A percentile compares a stretch with the other conserved stretches of the same genome.
Evolutionary conservation across 164 flowering plant genomes (phyloP).

Genomic region (Piper betle): DNA sequence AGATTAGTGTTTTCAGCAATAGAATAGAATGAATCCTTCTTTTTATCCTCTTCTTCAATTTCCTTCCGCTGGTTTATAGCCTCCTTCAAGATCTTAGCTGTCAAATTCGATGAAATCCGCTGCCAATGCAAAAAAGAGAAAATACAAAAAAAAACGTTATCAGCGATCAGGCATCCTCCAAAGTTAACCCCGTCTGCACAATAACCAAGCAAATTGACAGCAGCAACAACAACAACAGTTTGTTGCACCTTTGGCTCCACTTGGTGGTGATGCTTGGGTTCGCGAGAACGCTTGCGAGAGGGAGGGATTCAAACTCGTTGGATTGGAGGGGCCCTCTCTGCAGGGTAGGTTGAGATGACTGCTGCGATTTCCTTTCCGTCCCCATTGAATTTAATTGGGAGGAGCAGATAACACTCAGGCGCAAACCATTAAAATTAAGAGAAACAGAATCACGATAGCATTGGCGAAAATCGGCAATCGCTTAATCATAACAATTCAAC

Average conservation of each 20-base stretch:
- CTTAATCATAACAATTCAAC: no score
- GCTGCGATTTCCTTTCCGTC: slow-evolving; percentile 12
- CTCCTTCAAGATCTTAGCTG: slow-evolving; percentile 62
- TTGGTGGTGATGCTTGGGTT: slow-evolving; percentile 38
- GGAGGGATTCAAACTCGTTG: slow-evolving; percentile 3
- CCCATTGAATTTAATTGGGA: slow-evolving; percentile 11
- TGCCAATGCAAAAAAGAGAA: slow-evolving; percentile 7
- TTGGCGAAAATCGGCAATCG: no score
- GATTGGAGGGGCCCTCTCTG: slow-evolving; percentile 30
- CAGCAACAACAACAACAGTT: not conserved
- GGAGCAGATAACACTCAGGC: no score
- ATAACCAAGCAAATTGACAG: not conserved
- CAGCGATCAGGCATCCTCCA: not conserved
- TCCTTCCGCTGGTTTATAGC: slow-evolving; percentile 76
- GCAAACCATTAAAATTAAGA: no score
- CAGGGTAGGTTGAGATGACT: slow-evolving; percentile 11
- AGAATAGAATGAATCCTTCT: slow-evolving; percentile 16
- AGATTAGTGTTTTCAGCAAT: slow-evolving; percentile 13
- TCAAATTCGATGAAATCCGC: slow-evolving; percentile 45
- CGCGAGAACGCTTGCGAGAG: slow-evolving; percentile 29
- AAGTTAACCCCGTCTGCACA: not conserved
- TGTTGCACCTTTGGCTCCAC: slow-evolving; percentile 18
- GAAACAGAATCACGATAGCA: no score
- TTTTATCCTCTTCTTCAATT: slow-evolving; percentile 34
- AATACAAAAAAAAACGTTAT: not conserved